A percentile compares a stretch with the other conserved stretches of the same genome.
These are phyloP conservation scores for Pythium chondricola DNA, from an alignment of 352 stramenopile genomes.

Conservation along the genomic window DNA sequence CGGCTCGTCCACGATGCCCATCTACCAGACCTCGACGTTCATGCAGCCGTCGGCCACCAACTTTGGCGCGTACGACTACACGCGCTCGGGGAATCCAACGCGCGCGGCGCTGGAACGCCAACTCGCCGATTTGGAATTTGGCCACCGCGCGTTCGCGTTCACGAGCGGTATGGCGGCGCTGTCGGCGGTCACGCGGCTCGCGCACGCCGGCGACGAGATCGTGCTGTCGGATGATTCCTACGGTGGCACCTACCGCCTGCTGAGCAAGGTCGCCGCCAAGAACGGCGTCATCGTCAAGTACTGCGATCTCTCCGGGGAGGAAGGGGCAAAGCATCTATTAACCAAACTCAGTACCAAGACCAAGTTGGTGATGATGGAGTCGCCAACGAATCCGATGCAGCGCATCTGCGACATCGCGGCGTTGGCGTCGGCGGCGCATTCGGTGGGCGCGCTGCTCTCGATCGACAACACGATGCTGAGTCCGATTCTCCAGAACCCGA, in stretches of 20 bases:
- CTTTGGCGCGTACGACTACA: constrained; percentile 93
- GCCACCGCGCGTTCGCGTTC: constrained; percentile 84
- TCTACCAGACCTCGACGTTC: constrained; percentile 91
- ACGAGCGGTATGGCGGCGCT: constrained; percentile 95
- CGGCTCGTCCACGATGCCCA: constrained; percentile 86
- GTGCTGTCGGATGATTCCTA: constrained; percentile 95
- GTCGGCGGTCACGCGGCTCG: constrained; percentile 88
- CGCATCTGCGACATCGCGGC: constrained; percentile 91
- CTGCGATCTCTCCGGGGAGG: constrained; percentile 72
- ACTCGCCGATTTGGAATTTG: constrained; percentile 79
- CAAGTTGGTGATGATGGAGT: constrained; percentile 96
- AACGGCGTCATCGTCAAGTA: constrained; percentile 77
- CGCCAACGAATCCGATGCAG: constrained; percentile 95
- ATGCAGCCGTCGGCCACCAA: constrained; percentile 82
- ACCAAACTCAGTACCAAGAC: constrained; percentile 62
- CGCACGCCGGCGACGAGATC: constrained; percentile 88
- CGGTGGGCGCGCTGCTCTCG: constrained; percentile 71
- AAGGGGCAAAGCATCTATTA: constrained; percentile 58
- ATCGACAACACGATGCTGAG: constrained; percentile 97
- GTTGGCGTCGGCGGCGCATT: constrained; percentile 78
- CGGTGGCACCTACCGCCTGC: constrained; percentile 92
- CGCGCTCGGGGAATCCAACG: constrained; percentile 91
- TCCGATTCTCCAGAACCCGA: constrained; percentile 93
- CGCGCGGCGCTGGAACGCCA: constrained; percentile 89
- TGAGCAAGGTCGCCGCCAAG: constrained; percentile 85